Base-by-base conservation (phyloP, 1,139 yeast genomes). In the Meyerozyma athensensis region DNA sequence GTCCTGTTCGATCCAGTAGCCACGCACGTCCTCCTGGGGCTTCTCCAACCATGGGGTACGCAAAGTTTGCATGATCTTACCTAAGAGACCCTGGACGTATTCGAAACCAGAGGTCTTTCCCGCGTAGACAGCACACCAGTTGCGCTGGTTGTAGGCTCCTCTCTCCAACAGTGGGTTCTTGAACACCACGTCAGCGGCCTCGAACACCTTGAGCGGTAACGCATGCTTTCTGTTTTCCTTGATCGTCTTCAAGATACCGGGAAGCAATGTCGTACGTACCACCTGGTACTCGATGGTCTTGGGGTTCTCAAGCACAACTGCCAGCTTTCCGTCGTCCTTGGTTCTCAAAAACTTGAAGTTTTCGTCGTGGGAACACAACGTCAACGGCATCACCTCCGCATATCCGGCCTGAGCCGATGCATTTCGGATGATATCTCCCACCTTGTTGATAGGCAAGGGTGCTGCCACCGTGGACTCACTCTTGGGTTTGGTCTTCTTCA, bases 31-130 rank as follows among this genome's bases (percentile, higher is more conserved):
- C 40, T 59, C 59, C 22, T 53, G 48, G 21, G 80, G 76, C 43
- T 79, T 73, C 48, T 76, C 81, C 45, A 86, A 65, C 94, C 95
- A 87, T 30, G 79, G 77, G 19, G 94, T 81, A 71, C 97, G 84
- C 71, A 92, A 77, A 59, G 96, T 92, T 70, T 87, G 94, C 97
- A 94, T 90, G 49, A 94, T 71, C 56, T 95, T 86, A 51, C 96
- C 97, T 45, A 94, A 73, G 48, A 94, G 72, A 50, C 99, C 99
- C 67, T 94, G 98, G 41, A 89, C 87, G 48, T 72, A 73, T 65
- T 94, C 99, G 57, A 94, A 94, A 42, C 97, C 97, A 14, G 97
- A 85, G 18, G 90, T 80, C 64, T 89, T 90, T 52, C 98, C 97
- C 14, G 94, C 96, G 53, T 81, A 86, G 33, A 92, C 75, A 24